Percentiles rank a stretch among this genome's conserved stretches.
These are phyloP conservation scores for Acer campestre DNA, from an alignment of 345 rosid species.

Conservation along the genomic window DNA sequence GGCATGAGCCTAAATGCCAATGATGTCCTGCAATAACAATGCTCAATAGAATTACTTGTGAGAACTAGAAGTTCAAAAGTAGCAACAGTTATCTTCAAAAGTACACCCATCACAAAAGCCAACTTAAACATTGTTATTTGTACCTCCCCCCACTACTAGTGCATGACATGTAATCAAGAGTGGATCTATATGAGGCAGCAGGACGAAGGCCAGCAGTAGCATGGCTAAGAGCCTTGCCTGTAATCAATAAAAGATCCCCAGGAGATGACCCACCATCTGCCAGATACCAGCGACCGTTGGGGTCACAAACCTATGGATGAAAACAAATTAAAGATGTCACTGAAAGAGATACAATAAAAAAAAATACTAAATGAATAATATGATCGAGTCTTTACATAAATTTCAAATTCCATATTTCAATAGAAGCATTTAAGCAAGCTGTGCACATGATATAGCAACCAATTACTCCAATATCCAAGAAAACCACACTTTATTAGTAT, in stretches of 20 bases:
- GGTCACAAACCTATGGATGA: constrained; percentile 82
- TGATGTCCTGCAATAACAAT: constrained; percentile 60
- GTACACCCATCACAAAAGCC: constrained; percentile 8
- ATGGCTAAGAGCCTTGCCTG: constrained; percentile 94
- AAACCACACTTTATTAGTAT: constrained; percentile 13
- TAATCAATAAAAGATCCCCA: constrained; percentile 80
- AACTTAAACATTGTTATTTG: constrained; percentile 13
- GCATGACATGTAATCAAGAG: constrained; percentile 52
- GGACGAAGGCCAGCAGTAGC: constrained; percentile 97
- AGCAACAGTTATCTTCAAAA: constrained; percentile 14
- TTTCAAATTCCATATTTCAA: not conserved
- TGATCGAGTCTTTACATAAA: not conserved
- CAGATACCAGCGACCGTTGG: constrained; percentile 93
- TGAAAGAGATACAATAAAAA: constrained; percentile 8
- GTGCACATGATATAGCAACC: not conserved
- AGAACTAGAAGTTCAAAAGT: constrained; percentile 10
- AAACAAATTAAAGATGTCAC: constrained; percentile 20
- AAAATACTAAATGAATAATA: constrained; percentile 13
- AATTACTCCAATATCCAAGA: constrained; percentile 10
- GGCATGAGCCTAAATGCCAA: constrained; percentile 95
- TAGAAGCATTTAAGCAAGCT: constrained; percentile 14
- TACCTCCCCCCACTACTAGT: constrained; percentile 77
- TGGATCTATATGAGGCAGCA: constrained; percentile 71
- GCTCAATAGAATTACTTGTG: constrained; percentile 20
- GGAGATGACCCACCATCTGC: constrained; percentile 80